Percentiles rank a stretch among this genome's conserved stretches.
phyloP scores from a whole-genome alignment of 768 basidiomycete species.

The Lactifluus subvellereus region DNA sequence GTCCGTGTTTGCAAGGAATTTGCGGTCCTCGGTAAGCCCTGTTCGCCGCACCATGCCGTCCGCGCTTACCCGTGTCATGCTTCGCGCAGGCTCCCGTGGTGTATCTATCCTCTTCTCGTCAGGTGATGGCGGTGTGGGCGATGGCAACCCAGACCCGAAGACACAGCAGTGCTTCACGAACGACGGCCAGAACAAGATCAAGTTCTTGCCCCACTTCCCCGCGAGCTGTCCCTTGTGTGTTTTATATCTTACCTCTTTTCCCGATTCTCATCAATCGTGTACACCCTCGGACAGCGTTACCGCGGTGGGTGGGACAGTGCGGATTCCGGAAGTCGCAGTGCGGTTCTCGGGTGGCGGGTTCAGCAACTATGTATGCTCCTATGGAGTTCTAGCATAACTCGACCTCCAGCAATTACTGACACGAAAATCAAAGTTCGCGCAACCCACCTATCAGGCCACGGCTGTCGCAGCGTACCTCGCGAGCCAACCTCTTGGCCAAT shows the following conservation, averaged over 20 bases:
- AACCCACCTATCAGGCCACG: constrained; percentile 46
- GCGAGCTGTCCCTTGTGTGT: constrained; percentile 43
- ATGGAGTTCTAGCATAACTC: background rate
- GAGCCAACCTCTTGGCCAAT: constrained; percentile 39
- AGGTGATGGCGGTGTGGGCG: constrained; percentile 67
- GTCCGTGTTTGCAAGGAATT: constrained; percentile 46
- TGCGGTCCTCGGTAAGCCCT: constrained; percentile 52
- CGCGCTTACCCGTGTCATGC: background rate
- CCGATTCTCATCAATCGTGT: background rate
- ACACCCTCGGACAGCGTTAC: constrained; percentile 47
- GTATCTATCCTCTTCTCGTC: constrained; percentile 59
- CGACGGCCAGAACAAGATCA: constrained; percentile 46
- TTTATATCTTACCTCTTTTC: background rate
- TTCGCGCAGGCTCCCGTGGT: constrained; percentile 50
- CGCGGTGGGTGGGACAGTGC: constrained; percentile 58
- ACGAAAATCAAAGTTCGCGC: constrained; percentile 41
- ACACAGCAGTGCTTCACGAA: constrained; percentile 54
- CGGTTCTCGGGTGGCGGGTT: constrained; percentile 70
- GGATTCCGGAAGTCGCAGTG: constrained; percentile 54
- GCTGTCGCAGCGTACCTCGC: constrained; percentile 41
- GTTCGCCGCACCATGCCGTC: background rate
- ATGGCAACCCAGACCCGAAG: constrained; percentile 46
- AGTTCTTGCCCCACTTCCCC: constrained; percentile 55
- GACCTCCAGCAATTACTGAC: background rate
- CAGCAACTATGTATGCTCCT: constrained; percentile 52